Base-by-base conservation (phyloP, 1,139 yeast genomes). In the Oligophagozyma castellii region DNA sequence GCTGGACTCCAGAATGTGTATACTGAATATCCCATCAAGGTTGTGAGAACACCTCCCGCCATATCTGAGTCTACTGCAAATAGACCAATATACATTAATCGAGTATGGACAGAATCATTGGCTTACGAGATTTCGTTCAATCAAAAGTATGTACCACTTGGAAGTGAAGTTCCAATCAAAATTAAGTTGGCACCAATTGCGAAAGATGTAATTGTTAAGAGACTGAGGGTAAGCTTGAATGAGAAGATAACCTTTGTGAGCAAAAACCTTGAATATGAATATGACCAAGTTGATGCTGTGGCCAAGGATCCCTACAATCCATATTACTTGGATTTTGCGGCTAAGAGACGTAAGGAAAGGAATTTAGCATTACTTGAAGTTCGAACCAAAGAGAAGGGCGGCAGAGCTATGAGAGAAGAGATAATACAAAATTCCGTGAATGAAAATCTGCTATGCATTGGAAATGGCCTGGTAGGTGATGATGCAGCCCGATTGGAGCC, bases 91-190 rank as follows among this genome's bases (percentile, higher is more conserved):
- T 78, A 75, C 48, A 83, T 84, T 21, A 79, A 79, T 44, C 65
- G 92, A 33, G 67, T 75, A 3, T 84, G 95, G 95, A 78, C 78
- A 42, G 76, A 80, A 36, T 56, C 92, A 0, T 58, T 84, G 26
- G 79, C 76, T 33, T 84, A 84, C 51, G 80, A 79, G 40, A 69
- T 84, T 18, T 70, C 84, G 0, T 67, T 83, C 34, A 93, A 92
- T 0, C 69, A 68, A 36, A 80, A 83, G 43, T 81, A 70, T 52
- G 72, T 83, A 5, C 63, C 86, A 0, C 59, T 84, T 30, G 86
- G 86, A 3, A 65, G 74, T 6, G 73, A 73, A 29, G 48, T 70
- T 8, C 65, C 70, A 5, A 53, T 73, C 16, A 74, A 74, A 42
- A 66, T 84, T 38, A 79, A 78, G 48, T 60, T 84, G 21, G 70